Conservation (phyloP, 2,329 filamentous ascomycete genomes). For the Macrophomina phaseolina region DNA sequence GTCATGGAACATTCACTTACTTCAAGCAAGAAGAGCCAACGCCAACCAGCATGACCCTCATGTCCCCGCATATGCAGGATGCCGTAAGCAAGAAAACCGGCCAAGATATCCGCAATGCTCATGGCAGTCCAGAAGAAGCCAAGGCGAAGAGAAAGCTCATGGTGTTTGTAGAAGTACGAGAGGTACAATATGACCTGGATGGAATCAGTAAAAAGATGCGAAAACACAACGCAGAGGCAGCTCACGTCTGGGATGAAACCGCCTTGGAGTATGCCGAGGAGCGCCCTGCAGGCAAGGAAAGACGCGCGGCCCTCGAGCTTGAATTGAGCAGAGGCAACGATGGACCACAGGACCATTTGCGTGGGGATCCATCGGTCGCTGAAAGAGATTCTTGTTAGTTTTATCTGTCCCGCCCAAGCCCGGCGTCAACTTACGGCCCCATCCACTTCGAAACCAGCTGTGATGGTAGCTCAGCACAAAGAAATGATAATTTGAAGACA, state of each 20-base stretch:
- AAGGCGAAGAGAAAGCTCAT: conserved; percentile 49
- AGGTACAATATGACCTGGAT: conserved; percentile 37
- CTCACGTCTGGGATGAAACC: conserved; percentile 53
- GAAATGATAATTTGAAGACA: conserved; percentile 33
- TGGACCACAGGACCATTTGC: conserved; percentile 50
- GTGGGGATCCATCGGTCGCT: conserved; percentile 49
- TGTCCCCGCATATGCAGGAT: conserved; percentile 25
- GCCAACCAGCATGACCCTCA: conserved; percentile 20
- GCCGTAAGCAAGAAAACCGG: conserved; percentile 43
- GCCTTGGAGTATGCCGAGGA: conserved; percentile 57
- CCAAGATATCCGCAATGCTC: conserved; percentile 41
- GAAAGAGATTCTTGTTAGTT: no score
- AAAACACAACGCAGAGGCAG: not conserved
- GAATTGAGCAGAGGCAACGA: conserved; percentile 49
- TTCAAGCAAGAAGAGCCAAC: conserved; percentile 21
- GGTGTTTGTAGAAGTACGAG: conserved; percentile 48
- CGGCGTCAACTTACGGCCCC: conserved; percentile 26
- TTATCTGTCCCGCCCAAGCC: no score
- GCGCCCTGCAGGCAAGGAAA: conserved; percentile 51
- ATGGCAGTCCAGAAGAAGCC: conserved; percentile 50
- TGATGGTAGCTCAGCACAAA: conserved; percentile 36
- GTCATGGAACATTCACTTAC: not conserved
- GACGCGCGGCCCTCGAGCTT: conserved; percentile 44
- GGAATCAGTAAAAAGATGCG: not conserved
- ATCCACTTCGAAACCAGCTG: conserved; percentile 36